Conservation (phyloP, 2,329 filamentous ascomycete species). For the Conoideocrella luteorostrata region DNA sequence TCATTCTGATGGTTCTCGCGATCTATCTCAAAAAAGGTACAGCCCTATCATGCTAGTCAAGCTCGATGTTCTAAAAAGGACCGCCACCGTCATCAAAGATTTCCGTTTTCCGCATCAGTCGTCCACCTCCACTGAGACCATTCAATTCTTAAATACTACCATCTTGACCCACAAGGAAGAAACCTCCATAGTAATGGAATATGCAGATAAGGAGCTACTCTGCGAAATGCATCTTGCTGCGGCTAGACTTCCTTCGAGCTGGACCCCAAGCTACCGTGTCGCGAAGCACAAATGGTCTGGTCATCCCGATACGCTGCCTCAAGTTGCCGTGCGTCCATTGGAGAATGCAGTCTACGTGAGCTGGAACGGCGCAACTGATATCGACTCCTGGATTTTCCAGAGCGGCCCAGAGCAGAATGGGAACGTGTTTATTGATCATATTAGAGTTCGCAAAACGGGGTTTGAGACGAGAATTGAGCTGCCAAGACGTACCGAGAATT, state of each 20-base stretch:
- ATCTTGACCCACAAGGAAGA: slow-evolving; percentile 52
- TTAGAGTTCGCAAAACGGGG: slow-evolving; percentile 9
- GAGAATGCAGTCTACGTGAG: slow-evolving; percentile 37
- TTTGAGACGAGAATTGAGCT: slow-evolving; percentile 18
- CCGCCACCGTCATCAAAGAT: slow-evolving; percentile 31
- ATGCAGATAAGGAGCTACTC: slow-evolving; percentile 41
- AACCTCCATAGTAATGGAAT: slow-evolving; percentile 40
- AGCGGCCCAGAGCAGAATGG: slow-evolving; percentile 10
- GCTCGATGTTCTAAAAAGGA: slow-evolving; percentile 16
- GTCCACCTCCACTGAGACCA: slow-evolving; percentile 28
- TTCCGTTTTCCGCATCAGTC: slow-evolving; percentile 44
- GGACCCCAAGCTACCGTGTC: slow-evolving; percentile 46
- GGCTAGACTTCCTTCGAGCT: slow-evolving; percentile 12
- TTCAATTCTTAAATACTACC: slow-evolving; percentile 48
- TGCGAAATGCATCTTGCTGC: slow-evolving; percentile 42
- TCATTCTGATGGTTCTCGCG: slow-evolving; percentile 16
- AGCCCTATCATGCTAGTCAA: slow-evolving; percentile 19
- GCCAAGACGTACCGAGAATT: slow-evolving; percentile 12
- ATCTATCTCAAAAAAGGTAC: slow-evolving; percentile 3
- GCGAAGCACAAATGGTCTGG: slow-evolving; percentile 49
- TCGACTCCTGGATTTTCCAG: slow-evolving; percentile 33
- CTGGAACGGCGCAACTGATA: slow-evolving; percentile 47
- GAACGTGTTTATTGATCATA: slow-evolving; percentile 11
- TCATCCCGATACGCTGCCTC: slow-evolving; percentile 25
- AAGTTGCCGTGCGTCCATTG: slow-evolving; percentile 17